A percentile compares a stretch with the other conserved stretches of the same genome.
Evolutionary conservation across 257 asterid species (phyloP).

Genomic region (Plantago ovata): DNA sequence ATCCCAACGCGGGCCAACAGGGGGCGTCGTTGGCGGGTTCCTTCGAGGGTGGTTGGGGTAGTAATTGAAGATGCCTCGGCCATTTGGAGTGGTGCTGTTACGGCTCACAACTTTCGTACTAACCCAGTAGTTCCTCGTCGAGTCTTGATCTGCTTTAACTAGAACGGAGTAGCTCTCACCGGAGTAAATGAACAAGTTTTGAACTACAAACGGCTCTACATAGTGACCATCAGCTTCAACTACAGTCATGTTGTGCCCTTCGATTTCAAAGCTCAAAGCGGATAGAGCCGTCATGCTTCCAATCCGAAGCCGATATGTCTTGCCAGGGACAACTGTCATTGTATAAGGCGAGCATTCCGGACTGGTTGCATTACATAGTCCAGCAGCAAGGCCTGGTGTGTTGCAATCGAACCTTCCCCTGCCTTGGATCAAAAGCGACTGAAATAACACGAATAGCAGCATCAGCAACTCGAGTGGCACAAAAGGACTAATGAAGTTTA

Average conservation of each 20-base stretch:
- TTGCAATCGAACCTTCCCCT: conserved; percentile 73
- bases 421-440: conserved; percentile 86
- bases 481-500: neutral
- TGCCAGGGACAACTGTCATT: conserved; percentile 63
- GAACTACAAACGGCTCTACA: conserved; percentile 76
- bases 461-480: neutral
- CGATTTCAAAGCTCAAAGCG: conserved; percentile 81
- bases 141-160: conserved; percentile 60
- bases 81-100: conserved; percentile 46
- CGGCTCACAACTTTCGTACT: conserved; percentile 58
- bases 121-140: conserved; percentile 78
- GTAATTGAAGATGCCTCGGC: conserved; percentile 65
- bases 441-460: neutral
- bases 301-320: conserved; percentile 72
- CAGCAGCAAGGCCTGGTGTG: conserved; percentile 34
- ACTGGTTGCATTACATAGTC: conserved; percentile 55
- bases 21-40: conserved; percentile 50
- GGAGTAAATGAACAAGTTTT: conserved; percentile 68
- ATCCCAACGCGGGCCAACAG: conserved; percentile 65
- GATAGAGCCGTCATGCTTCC: conserved; percentile 82
- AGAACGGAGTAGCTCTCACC: conserved; percentile 88
- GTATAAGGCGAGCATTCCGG: conserved; percentile 66
- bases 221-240: conserved; percentile 91
- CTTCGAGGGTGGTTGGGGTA: conserved; percentile 61
- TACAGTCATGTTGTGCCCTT: conserved; percentile 86